A percentile compares a stretch with the other conserved stretches of the same genome.
Conservation (phyloP, 2,329 filamentous ascomycete genomes). For the Trichophyton schoenleinii region DNA sequence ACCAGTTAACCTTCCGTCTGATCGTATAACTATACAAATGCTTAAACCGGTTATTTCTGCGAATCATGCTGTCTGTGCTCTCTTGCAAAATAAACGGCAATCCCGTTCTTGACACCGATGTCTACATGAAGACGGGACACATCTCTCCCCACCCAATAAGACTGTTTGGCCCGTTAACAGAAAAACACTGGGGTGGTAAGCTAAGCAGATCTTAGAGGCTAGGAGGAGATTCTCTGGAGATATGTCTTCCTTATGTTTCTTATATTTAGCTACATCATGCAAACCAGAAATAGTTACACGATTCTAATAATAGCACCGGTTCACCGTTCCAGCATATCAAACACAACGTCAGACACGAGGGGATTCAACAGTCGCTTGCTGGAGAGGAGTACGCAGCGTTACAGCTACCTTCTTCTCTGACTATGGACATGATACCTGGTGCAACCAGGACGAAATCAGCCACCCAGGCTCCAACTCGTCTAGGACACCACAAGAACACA, state of each 20-base stretch:
- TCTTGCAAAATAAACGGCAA: slow-evolving; percentile 8
- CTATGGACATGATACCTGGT: not conserved
- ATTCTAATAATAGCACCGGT: not conserved
- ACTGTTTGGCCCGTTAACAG: not conserved
- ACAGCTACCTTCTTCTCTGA: not conserved
- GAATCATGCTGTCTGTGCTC: slow-evolving; percentile 3
- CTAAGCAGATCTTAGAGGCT: not conserved
- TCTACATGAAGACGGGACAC: not conserved
- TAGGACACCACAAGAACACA: not conserved
- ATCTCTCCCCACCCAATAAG: not conserved
- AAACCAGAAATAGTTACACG: not conserved
- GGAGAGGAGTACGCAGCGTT: slow-evolving; percentile 5
- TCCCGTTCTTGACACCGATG: not conserved
- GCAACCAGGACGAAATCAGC: not conserved
- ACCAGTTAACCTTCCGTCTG: not conserved
- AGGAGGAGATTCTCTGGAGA: not conserved
- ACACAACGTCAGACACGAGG: not conserved
- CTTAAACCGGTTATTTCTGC: slow-evolving; percentile 3
- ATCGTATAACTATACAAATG: not conserved
- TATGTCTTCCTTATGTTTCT: not conserved
- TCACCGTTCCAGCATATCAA: slow-evolving; percentile 6
- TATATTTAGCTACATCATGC: not conserved
- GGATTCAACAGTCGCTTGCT: slow-evolving; percentile 6
- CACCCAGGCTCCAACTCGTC: not conserved
- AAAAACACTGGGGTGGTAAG: not conserved